A percentile compares a stretch with the other conserved stretches of the same genome.
phyloP scores from a whole-genome alignment of 257 asterid species.

The Solanum ossicruentum region DNA sequence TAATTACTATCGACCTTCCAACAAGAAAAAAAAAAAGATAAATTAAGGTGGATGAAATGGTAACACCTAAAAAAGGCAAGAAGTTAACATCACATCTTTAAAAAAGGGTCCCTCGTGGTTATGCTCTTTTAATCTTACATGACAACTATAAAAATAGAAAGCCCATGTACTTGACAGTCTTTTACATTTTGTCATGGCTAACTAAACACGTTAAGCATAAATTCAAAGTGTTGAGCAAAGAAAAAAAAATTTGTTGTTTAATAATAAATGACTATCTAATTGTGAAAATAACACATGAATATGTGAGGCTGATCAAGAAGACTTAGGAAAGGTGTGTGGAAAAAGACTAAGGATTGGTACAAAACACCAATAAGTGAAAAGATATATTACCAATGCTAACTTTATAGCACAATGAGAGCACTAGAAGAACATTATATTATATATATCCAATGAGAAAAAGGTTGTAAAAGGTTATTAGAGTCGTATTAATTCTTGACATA shows the following conservation, averaged over 20 bases:
- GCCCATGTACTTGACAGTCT: not conserved
- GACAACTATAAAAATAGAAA: not conserved
- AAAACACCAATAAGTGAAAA: slow-evolving; percentile 13
- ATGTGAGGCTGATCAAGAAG: slow-evolving; percentile 15
- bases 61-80: slow-evolving; percentile 5
- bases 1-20: not conserved
- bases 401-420: not conserved
- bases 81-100: slow-evolving; percentile 7
- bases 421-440: not conserved
- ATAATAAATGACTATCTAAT: not conserved
- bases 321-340: not conserved
- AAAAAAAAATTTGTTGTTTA: not conserved
- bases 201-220: slow-evolving; percentile 23
- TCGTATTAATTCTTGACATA: slow-evolving; percentile 24
- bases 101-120: not conserved
- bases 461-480: not conserved
- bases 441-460: not conserved
- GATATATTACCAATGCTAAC: slow-evolving; percentile 12
- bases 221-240: not conserved
- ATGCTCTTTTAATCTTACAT: not conserved
- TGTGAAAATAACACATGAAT: not conserved
- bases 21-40: not conserved
- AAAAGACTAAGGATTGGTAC: slow-evolving; percentile 16
- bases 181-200: not conserved
- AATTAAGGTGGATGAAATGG: not conserved